Percentiles rank a stretch among this genome's conserved stretches.
phyloP scores from a whole-genome alignment of 164 flowering plant genomes.

The Berberis vulgaris region DNA sequence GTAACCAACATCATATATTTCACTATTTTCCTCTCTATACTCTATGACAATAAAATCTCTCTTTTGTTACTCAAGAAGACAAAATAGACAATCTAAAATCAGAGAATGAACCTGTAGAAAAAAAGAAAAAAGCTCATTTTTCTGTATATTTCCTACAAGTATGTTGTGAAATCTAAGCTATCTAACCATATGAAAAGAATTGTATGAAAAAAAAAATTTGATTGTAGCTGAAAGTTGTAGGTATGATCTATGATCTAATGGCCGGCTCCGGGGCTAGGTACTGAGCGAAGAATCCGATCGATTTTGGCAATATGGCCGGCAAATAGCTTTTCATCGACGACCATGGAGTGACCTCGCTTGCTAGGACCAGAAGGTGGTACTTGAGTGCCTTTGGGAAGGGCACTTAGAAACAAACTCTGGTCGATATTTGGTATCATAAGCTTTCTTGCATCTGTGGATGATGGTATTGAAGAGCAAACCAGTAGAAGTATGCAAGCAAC shows the following conservation, averaged over 20 bases:
- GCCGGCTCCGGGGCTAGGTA: slow-evolving; percentile 72
- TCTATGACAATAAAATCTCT: no score
- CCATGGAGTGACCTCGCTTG: slow-evolving; percentile 34
- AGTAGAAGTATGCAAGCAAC: not conserved
- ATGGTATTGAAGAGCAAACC: not conserved
- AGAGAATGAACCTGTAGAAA: no score
- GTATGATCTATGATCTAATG: slow-evolving; percentile 18
- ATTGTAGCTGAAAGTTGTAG: not conserved
- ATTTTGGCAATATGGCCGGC: slow-evolving; percentile 30
- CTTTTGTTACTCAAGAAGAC: no score
- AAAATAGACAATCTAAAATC: no score
- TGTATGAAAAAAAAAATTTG: not conserved
- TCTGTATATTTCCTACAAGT: no score
- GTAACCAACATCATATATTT: no score
- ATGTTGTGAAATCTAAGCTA: no score
- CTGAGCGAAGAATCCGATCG: slow-evolving; percentile 55
- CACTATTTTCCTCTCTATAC: no score
- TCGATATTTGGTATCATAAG: slow-evolving; percentile 4
- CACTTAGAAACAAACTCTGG: slow-evolving; percentile 2
- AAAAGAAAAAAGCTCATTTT: no score
- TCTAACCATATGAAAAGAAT: no score
- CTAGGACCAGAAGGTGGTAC: slow-evolving; percentile 56
- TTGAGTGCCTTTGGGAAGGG: slow-evolving; percentile 19
- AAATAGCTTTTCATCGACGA: slow-evolving; percentile 34
- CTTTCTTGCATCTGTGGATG: slow-evolving; percentile 9